Conservation (phyloP, 805 yeast genomes). For the Blastobotrys peoriensis region DNA sequence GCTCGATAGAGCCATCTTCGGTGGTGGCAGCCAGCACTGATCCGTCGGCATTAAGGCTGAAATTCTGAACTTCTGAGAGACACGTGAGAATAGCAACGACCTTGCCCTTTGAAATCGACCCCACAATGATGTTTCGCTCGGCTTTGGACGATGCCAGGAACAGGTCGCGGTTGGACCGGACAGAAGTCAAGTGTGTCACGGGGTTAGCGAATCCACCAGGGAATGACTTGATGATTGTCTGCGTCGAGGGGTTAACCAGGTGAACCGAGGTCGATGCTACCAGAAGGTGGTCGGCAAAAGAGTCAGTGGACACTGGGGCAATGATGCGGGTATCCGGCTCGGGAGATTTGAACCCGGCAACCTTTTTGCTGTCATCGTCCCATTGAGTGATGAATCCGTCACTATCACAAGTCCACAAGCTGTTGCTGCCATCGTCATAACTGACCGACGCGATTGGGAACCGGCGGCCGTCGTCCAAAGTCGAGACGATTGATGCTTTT, state of each 20-base stretch:
- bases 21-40: constrained; percentile 48
- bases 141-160: constrained; percentile 68
- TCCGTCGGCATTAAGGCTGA: constrained; percentile 28
- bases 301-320: constrained; percentile 7
- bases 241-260: constrained; percentile 39
- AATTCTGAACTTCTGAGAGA: constrained; percentile 50
- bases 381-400: constrained; percentile 56
- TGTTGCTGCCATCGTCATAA: constrained; percentile 41
- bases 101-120: constrained; percentile 42
- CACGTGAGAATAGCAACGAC: constrained; percentile 59
- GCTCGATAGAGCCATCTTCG: constrained; percentile 69
- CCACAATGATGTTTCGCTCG: constrained; percentile 77
- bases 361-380: constrained; percentile 41
- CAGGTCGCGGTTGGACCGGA: constrained; percentile 32
- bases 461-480: constrained; percentile 42
- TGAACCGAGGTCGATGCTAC: constrained; percentile 64
- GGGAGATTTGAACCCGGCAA: constrained; percentile 19
- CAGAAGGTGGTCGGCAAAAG: constrained; percentile 37
- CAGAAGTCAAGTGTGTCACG: constrained; percentile 43
- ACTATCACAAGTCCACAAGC: constrained; percentile 56
- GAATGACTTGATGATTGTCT: constrained; percentile 38
- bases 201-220: constrained; percentile 72
- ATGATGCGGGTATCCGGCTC: constrained; percentile 16
- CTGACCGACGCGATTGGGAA: constrained; percentile 41
- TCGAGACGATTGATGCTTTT: constrained; percentile 50